Evolutionary conservation across 2,329 filamentous ascomycete genomes (phyloP), one percentile per base, ranked within the genome.

Genomic region (Amesomyces nigricolor): DNA sequence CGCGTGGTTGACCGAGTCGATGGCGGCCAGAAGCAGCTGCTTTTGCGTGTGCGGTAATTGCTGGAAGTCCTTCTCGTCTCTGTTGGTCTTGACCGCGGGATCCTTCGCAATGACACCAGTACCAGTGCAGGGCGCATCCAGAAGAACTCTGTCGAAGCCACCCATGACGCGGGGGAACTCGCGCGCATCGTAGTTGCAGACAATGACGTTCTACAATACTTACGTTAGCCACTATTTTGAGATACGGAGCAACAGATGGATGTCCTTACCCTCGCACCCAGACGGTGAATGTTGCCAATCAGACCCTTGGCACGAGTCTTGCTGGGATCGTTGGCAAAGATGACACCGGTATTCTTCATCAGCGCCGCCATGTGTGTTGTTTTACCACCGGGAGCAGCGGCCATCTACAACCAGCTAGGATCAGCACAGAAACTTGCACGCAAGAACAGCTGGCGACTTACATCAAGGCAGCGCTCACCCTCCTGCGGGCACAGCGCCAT

Each of bases 61-160:
- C 71, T 96, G 82, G 76, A 99, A 99, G 72, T 99, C 94, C 62
- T 86, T 87, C 69, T 95, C 90, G 10, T 89, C 95, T 79, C 97
- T 97, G 78, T 96, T 97, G 22, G 92, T 97, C 80, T 99, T 99
- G 64, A 99, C 91, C 62, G 87, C 90, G 32, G 92, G 83, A 72
- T 99, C 94, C 76, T 99, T 99, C 61, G 91, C 88, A 63, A 99
- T 99, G 67, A 99, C 94, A 66, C 94, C 94, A 0, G 94, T 99
- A 57, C 58, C 92, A 3, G 91, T 95, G 75, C 94, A 97, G 4
- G 94, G 94, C 1, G 91, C 91, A 74, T 99, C 91, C 56, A 97
- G 87, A 45, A 97, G 76, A 5, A 99, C 90, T 60, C 94, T 83
- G 71, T 99, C 94, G 61, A 99, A 99, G 11, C 94, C 94, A 57